Evolutionary conservation across 768 basidiomycete genomes (phyloP).

Genomic region (Kwoniella heveanensis): DNA sequence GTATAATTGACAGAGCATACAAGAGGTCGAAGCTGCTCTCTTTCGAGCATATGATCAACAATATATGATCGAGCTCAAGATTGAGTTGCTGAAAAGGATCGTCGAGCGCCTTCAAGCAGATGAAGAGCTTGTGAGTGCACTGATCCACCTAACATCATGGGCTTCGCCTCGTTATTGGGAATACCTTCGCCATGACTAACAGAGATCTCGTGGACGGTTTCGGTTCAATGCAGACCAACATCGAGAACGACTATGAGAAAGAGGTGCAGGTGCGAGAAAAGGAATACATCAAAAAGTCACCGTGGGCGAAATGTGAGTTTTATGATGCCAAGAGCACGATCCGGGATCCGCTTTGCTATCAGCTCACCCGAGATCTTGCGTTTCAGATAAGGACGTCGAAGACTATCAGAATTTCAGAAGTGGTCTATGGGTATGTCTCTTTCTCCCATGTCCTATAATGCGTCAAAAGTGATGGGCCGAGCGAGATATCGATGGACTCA

Average conservation of each 20-base stretch:
- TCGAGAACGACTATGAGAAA: conserved; percentile 24
- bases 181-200: too few relatives aligned
- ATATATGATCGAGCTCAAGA: conserved; percentile 24
- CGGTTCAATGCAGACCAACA: conserved; percentile 18
- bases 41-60: conserved; percentile 26
- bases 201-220: too few relatives aligned
- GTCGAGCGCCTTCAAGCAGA: conserved; percentile 11
- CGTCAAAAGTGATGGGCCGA: too few relatives aligned
- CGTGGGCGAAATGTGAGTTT: conserved; percentile 40
- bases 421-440: conserved; percentile 38
- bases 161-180: too few relatives aligned
- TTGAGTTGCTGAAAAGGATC: conserved; percentile 25
- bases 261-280: conserved; percentile 10
- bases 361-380: background rate
- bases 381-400: conserved; percentile 32
- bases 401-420: conserved; percentile 33
- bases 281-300: conserved; percentile 32
- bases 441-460: background rate
- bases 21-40: conserved; percentile 25
- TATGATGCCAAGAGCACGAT: too few relatives aligned
- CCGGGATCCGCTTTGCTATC: too few relatives aligned
- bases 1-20: conserved; percentile 22
- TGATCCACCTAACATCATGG: too few relatives aligned
- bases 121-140: conserved; percentile 29
- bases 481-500: too few relatives aligned